Evolutionary conservation across 805 yeast genomes (phyloP), one percentile per base, ranked within the genome.

Genomic region (Zygosaccharomyces gambellarensis): DNA sequence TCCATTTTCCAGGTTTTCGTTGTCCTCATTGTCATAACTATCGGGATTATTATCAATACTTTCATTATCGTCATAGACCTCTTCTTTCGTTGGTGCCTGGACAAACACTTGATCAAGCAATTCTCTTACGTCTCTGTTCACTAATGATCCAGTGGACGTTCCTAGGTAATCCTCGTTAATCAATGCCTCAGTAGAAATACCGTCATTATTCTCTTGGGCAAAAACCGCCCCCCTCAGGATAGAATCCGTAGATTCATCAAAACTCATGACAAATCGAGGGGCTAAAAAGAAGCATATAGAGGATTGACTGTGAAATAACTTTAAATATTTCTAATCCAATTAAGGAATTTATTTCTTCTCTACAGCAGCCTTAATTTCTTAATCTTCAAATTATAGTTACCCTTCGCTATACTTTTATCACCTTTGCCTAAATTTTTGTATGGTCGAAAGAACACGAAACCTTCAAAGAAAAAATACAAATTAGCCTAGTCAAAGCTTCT

Each of bases 91-190:
- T 12, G 45, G 28, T 8, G 14, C 36, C 17, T 42, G 45, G 12
- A 31, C 34, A 30, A 42, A 42, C 1, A 42, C 45, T 21, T 30
- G 48, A 40, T 44, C 39, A 8, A 52, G 55, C 27, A 58, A 43
- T 17, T 52, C 57, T 19, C 48, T 40, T 5, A 58, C 49, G 32
- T 50, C 51, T 22, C 50, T 52, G 27, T 51, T 43, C 12, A 58
- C 49, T 34, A 58, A 36, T 3, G 61, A 58, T 1, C 57, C 57
- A 23, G 61, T 58, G n/a, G 61, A 58, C 34, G 49, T 50, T 32
- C 39, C 28, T 19, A 48, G 21, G 25, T 23, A 36, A 28, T 49
- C 43, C 21, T 48, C 56, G 36, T 50, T 34, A 9, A 58, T 49
- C 45, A 58, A 48, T 4, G 53, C 50, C n/a, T 50, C 51, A 8